Evolutionary conservation across 192 early-diverging fungal genomes (phyloP).

Genomic region (Coemansia sp.): DNA sequence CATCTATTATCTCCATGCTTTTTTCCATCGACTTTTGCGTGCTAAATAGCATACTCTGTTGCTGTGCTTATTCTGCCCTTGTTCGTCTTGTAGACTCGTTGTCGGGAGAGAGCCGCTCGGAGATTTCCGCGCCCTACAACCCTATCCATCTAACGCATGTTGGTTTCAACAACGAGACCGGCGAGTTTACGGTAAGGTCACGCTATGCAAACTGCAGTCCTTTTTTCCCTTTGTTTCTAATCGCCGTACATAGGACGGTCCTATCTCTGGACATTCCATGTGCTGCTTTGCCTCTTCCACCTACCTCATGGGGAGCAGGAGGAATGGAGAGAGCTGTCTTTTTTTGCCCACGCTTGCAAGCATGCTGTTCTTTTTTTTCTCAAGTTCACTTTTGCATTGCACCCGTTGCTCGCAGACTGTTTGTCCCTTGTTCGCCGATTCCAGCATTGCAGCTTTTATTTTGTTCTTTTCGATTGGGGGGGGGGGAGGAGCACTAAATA

Average conservation of each 20-base stretch:
- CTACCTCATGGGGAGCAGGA: background rate
- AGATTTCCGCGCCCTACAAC: slow-evolving; percentile 95
- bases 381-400: too few relatives aligned
- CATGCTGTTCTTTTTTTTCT: background rate
- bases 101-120: slow-evolving; percentile 71
- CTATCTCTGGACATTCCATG: background rate
- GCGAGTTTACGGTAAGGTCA: slow-evolving; percentile 81
- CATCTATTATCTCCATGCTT: background rate
- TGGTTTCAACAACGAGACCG: slow-evolving; percentile 94
- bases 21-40: slow-evolving; percentile 1
- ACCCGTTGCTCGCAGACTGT: background rate
- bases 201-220: background rate
- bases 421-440: background rate
- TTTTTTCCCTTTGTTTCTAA: background rate
- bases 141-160: slow-evolving; percentile 97
- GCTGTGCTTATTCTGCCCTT: slow-evolving; percentile 10
- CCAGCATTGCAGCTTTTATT: background rate
- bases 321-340: background rate
- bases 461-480: background rate
- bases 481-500: background rate
- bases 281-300: background rate
- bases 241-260: background rate
- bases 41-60: background rate
- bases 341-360: background rate
- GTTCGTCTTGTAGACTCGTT: slow-evolving; percentile 50